Base-by-base conservation (phyloP, 345 rosid genomes). In the Citrus glauca region DNA sequence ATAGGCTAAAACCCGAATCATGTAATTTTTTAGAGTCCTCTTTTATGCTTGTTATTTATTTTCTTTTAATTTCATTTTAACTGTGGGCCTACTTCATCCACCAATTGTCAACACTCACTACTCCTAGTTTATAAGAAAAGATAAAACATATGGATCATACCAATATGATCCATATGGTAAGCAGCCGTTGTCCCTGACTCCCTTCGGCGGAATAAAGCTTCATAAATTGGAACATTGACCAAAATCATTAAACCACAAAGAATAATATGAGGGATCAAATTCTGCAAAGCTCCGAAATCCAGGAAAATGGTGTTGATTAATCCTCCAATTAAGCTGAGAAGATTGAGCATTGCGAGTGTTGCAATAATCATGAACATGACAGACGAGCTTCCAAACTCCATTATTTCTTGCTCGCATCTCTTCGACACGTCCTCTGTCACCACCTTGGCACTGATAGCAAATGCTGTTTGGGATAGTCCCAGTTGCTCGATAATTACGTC, bases 351-450 rank as follows among this genome's bases (percentile, higher is more conserved):
- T 77, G 87, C 89, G 42, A 85, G 48, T 42, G 89, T 75, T 35
- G 86, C 81, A 35, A 85, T 11, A 2, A 82, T 72, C 3, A 80
- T 79, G 69, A 88, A 83, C 85, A 85, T 80, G 5, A 63, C 16
- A 9, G 84, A 78, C 4, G 84, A 69, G 78, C 77, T 76, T 25
- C 88, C 88, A 13, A 88, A 88, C 60, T 86, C 91, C 81, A 86
- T 79, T 22, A 83, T 45, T 77, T 85, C 88, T 68, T 79, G 59
- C 11, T 77, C 73, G 32, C 84, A 86, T 77, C 87, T 79, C 57
- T 75, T 72, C 13, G 53, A 40, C 10, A 81, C 85, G 38, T 88
- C 91, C 0, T 82, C 84, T 2, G 83, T 73, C 19, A 53, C 83
- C 17, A 81, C 84, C 77, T 88, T 88, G 0, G 81, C 71, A 1